Conservation (phyloP, 2,329 filamentous ascomycete species). For the Diaporthe sp. region DNA sequence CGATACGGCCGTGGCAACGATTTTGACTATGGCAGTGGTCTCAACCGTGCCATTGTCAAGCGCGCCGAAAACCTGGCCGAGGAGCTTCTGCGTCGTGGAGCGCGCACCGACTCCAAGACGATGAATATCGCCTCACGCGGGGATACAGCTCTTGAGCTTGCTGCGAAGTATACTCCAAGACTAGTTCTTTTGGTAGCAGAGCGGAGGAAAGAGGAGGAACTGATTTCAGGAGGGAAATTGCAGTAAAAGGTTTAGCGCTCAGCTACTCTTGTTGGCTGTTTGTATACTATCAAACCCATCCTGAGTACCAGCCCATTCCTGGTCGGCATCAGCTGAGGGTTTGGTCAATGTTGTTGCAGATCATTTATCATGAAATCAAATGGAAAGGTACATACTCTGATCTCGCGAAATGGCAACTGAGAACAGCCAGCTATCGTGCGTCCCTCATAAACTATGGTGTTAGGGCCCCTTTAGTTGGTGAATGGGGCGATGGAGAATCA, state of each 20-base stretch:
- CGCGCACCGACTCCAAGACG: not conserved
- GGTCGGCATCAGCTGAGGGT: no score
- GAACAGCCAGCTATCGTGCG: no score
- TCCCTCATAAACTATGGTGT: no score
- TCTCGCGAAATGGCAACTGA: no score
- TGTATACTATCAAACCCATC: not conserved
- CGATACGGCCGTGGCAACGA: not conserved
- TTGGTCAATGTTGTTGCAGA: no score
- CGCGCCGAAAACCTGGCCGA: not conserved
- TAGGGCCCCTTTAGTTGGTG: not conserved
- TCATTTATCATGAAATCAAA: no score
- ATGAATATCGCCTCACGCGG: not conserved
- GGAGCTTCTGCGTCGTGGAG: not conserved
- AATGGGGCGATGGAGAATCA: not conserved
- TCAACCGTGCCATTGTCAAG: not conserved
- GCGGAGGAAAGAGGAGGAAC: not conserved
- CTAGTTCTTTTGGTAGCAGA: not conserved
- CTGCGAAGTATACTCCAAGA: not conserved
- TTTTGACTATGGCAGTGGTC: not conserved
- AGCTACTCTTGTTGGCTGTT: not conserved
- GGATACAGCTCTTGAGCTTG: not conserved
- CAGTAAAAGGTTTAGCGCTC: not conserved
- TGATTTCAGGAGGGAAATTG: no score
- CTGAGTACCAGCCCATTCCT: not conserved
- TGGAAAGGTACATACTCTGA: no score